Percentiles rank a stretch among this genome's conserved stretches.
These are phyloP conservation scores for Acanthamoeba divionensis DNA, from an alignment of 208 protist species.

Conservation along the genomic window DNA sequence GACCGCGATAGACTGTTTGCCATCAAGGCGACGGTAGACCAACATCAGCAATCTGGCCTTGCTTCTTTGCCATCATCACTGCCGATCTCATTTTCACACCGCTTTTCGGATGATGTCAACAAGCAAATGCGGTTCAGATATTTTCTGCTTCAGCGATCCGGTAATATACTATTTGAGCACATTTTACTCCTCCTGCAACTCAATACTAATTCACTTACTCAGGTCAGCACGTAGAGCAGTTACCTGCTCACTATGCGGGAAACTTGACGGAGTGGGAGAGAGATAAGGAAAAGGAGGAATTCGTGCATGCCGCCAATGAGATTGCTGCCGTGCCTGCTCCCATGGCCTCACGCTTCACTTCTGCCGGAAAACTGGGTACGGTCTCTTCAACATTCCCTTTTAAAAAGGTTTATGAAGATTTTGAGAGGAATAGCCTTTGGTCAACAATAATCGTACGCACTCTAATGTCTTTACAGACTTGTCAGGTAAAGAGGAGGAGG, in stretches of 20 bases:
- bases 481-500: not conserved
- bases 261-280: conserved; percentile 29
- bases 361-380: not conserved
- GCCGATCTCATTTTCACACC: not conserved
- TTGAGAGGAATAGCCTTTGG: not conserved
- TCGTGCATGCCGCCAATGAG: conserved; percentile 9
- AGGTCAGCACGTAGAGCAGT: not conserved
- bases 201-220: too few species aligned
- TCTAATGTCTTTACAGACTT: not conserved
- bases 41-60: too few species aligned
- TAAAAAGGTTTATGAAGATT: too few species aligned
- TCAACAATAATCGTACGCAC: too few species aligned
- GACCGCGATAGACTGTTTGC: not conserved
- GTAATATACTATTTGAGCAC: too few species aligned
- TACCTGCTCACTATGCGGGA: conserved; percentile 21
- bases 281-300: conserved; percentile 28
- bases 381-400: too few species aligned
- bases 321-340: not conserved
- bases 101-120: not conserved
- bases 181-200: too few species aligned
- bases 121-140: conserved; percentile 40
- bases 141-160: not conserved
- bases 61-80: too few species aligned
- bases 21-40: not conserved
- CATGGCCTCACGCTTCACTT: conserved; percentile 39